Base-by-base conservation (phyloP, 2,329 filamentous ascomycete genomes). In the Hymenoscyphus fructigenus region DNA sequence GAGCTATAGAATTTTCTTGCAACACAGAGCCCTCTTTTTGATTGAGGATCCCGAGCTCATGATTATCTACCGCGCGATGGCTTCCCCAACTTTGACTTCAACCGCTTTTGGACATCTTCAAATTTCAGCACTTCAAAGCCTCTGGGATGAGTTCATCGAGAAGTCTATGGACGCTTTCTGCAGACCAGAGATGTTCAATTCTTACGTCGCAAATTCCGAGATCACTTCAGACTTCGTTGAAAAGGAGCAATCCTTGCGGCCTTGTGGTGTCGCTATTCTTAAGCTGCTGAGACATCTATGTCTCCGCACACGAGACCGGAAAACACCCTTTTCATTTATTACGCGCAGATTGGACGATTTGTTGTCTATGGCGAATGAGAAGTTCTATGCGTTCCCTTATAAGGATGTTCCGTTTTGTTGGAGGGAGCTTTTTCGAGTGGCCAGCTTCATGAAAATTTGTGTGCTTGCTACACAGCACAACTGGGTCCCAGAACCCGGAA, bases 351-450 rank as follows among this genome's bases (percentile, higher is more conserved):
- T 87, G n/a, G 77, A 84, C 41, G 84, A 90, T 64, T 76, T 90
- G 17, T 76, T 86, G 5, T 79, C 81, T 7, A 77, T 90, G 15
- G 85, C 89, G 0, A 86, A 87, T 63, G 79, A 84, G 53, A 89
- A 87, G 68, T 85, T 94, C 67, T 90, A 93, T 71, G 83, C 88
- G 3, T 92, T 86, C 67, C 83, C 86, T 1, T 93, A 86, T 74
- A 84, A 84, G 67, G 81, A 87, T 36, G 84, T 94, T 5, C 89
- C 89, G 0, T 73, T 76, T 9, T 86, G 84, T 72, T 95, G 91
- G 91, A 81, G 88, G 28, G 81, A 87, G 68, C 77, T 93, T 5
- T 93, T 91, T 73, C 88, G 88, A 0, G 89, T 93, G 63, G 86
- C 88, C 1, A 85, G 85, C 63, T 82, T 94, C 12, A 81, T 91